Percentiles rank a stretch among this genome's conserved stretches.
phyloP scores from a whole-genome alignment of 1,139 yeast genomes.

The Geotrichum bryndzae region DNA sequence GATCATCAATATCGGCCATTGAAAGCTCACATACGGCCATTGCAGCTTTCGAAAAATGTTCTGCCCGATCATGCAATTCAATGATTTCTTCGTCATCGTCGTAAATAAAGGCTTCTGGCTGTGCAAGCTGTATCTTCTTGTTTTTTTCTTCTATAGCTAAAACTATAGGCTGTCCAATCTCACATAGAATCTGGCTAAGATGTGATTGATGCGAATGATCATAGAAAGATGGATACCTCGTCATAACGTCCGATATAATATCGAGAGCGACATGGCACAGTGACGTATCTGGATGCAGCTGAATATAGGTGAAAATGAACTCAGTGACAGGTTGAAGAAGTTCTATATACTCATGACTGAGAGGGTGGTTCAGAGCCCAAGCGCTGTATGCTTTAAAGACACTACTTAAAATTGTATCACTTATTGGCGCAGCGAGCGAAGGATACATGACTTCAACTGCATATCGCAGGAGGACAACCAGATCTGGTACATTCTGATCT shows the following conservation, averaged over 20 bases:
- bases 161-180: constrained; percentile 9
- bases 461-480: neutral
- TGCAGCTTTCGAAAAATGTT: constrained; percentile 5
- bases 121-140: neutral
- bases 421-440: neutral
- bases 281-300: neutral
- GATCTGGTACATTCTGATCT: neutral
- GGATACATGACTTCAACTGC: neutral
- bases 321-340: constrained; percentile 1
- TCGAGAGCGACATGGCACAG: constrained; percentile 4
- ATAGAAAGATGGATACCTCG: constrained; percentile 10
- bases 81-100: constrained; percentile 15
- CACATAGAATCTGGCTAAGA: constrained; percentile 1
- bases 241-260: constrained; percentile 8
- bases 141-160: neutral
- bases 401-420: neutral
- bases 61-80: constrained; percentile 17
- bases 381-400: constrained; percentile 8
- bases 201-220: neutral
- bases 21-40: constrained; percentile 13
- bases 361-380: constrained; percentile 6
- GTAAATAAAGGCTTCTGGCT: neutral
- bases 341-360: neutral
- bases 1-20: constrained; percentile 6
- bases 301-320: neutral